Base-by-base conservation (phyloP, 805 yeast species). In the Barnettozyma pratensis region DNA sequence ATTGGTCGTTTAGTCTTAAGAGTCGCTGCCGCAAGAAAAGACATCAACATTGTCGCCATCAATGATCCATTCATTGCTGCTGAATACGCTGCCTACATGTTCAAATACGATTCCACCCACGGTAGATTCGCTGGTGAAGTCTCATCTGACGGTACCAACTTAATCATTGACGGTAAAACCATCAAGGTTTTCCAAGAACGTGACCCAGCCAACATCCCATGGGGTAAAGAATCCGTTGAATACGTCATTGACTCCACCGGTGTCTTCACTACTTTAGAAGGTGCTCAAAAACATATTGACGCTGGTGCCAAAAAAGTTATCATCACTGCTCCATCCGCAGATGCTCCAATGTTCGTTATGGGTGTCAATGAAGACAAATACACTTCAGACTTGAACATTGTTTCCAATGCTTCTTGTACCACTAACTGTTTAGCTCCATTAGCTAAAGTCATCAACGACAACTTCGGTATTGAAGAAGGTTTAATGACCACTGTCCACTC, bases 401-500 rank as follows among this genome's bases (percentile, higher is more conserved):
- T 81, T 50, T 81, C 86, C 61, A 81, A 81, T 70, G 87, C 87
- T 63, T 81, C 86, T 44, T 81, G 86, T 73, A 81, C 87, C 70
- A 81, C 86, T 57, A 81, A 81, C 76, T 80, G 86, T 77, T 75
- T 81, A 65, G 87, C 86, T 60, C 86, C 86, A 67, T 77, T 81
- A 69, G 85, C 84, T 60, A 81, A 81, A 73, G 78, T 81, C 58
- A 73, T 81, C 67, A 74, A 81, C 71, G 85, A 81, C 66, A 70
- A 65, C 50, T 81, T 79, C 69, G 85, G 85, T 61, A 78, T 81
- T 61, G 83, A 80, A 67, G 87, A 81, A 72, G 87, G 85, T 73
- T 76, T 81, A 67, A 81, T 81, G 87, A 81, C 87, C 72, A 80
- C 86, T 55, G 85, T 80, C 52, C 86, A 81, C 75, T 78, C 85